Evolutionary conservation across 2,329 filamentous ascomycete genomes (phyloP), one percentile per base, ranked within the genome.

Genomic region (Ceratocystis ficicola): DNA sequence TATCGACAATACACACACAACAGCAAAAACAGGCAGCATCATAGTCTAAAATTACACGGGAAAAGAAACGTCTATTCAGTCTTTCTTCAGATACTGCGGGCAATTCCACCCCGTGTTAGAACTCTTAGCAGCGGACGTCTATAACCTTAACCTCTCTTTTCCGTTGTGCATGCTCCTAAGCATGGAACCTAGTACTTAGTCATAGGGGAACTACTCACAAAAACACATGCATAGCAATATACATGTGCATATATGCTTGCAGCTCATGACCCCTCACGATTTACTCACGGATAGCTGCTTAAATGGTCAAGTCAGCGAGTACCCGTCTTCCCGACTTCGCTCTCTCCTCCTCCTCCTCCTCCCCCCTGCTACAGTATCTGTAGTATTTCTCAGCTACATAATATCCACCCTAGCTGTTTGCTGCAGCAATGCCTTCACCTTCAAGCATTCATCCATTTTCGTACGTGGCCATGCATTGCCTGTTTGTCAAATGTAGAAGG

Each of bases 391-490:
- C 25, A 25, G 10, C 44, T 20, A 50, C 25, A 50, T 25, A 17
- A 22, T 5, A 8, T 36, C 36, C 36, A 36, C 10, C 8, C 36
- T 36, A 12, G 46, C 46, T 8, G n/a, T 10, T 50, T 20, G 46
- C 46, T 50, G 46, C 17, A 50, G n/a, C n/a, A 8, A n/a, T 50
- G n/a, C 15, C 10, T 12, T 20, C 25, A 6, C 20, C 20, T 20
- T 28, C 7, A 52, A 20, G 5, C 48, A 52, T 25, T 25, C 20
- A 3, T 25, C 48, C 48, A 22, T 12, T 25, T 25, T 52, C 48
- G 52, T 59, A 59, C 52, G 22, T 59, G 52, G 52, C 28, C 52
- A 32, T 59, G 52, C 22, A 59, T 59, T 36, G 5, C 28, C 28
- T 17, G 28, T 36, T 59, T 59, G 28, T 30, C 22, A 36, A 25